phyloP scores from a whole-genome alignment of 2,329 filamentous ascomycete genomes.

The Aspergillus intermedius region DNA sequence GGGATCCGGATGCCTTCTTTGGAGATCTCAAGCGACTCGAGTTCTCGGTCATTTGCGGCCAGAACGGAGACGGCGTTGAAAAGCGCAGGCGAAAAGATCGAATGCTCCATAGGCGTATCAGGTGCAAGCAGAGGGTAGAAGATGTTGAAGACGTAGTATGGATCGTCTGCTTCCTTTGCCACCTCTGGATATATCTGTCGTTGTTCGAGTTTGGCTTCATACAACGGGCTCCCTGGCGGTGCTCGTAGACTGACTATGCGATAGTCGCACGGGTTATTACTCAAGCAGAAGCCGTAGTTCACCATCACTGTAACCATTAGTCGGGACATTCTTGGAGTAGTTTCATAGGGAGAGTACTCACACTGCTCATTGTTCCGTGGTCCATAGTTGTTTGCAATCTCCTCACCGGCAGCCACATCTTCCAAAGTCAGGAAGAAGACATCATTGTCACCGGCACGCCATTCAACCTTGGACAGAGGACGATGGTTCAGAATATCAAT shows the following conservation, averaged over 20 bases:
- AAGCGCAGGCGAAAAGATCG: slow-evolving; percentile 38
- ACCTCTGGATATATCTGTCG: slow-evolving; percentile 27
- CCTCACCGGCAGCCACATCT: slow-evolving; percentile 46
- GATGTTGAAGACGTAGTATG: slow-evolving; percentile 42
- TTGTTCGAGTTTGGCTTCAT: slow-evolving; percentile 29
- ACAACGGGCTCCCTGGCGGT: slow-evolving; percentile 33
- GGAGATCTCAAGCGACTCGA: slow-evolving; percentile 28
- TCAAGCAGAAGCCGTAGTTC: slow-evolving; percentile 42
- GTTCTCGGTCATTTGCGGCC: slow-evolving; percentile 36
- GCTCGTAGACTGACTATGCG: slow-evolving; percentile 35
- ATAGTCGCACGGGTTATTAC: slow-evolving; percentile 39
- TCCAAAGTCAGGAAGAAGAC: slow-evolving; percentile 40
- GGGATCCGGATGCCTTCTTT: slow-evolving; percentile 25
- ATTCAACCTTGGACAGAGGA: slow-evolving; percentile 53
- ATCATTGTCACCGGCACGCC: slow-evolving; percentile 44
- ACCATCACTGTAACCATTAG: slow-evolving; percentile 31
- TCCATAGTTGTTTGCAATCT: slow-evolving; percentile 66
- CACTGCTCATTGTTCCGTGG: slow-evolving; percentile 67
- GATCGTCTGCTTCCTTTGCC: slow-evolving; percentile 24
- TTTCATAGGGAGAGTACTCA: slow-evolving; percentile 11
- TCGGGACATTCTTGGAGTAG: not conserved
- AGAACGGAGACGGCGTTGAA: slow-evolving; percentile 38
- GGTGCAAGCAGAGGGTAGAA: slow-evolving; percentile 36
- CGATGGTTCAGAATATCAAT: slow-evolving; percentile 68
- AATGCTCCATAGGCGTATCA: slow-evolving; percentile 30